Base-by-base conservation (phyloP, 75 land plant species). In the Cupressus sempervirens region DNA sequence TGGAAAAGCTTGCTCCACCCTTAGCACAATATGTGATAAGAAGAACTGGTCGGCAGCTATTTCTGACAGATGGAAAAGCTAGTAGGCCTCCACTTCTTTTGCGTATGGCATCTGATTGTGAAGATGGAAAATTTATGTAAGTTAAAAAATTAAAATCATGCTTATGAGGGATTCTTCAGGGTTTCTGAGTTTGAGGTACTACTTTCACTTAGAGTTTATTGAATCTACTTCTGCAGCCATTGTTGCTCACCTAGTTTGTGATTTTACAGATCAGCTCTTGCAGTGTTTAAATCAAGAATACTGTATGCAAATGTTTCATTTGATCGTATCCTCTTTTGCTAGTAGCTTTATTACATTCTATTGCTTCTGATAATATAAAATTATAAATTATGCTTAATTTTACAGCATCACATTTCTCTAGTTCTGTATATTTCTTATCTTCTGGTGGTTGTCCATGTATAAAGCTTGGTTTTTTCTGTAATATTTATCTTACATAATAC, bases 1-100 rank as follows among this genome's bases (percentile, higher is more conserved):
- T 97, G 84, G 99, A 97, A 84, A 96, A 94, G 86, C 88, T 97
- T 87, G 99, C 96, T 83, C 89, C 91, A 34, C 95, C 99, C 70
- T 45, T 97, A 41, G 98, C 96, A 67, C 96, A 96, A 14, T 68
- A 92, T 82, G 40, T 96, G 26, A 91, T 88, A 75, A 96, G 99
- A 23, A 90, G 91, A 79, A 97, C 98, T 41, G 98, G 99, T 76
- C 89, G 90, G 80, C 98, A 97, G 83, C 93, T 97, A 1, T 97
- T 97, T 73, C 92, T 97, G 62, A 96, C 94, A 11, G 99, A 97
- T 89, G 98, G 93, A 32, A 92, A 91, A 89, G 85, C 98, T 30
- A 85, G 81, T 35, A 94, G 87, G 80, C 98, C 92, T 53, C 99
- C 99, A 20, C 91, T 97, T 62, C 96, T 97, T 80, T 76, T 97